Evolutionary conservation across 176 grass and related monocot genomes (phyloP).

Genomic region (Avena insularis): DNA sequence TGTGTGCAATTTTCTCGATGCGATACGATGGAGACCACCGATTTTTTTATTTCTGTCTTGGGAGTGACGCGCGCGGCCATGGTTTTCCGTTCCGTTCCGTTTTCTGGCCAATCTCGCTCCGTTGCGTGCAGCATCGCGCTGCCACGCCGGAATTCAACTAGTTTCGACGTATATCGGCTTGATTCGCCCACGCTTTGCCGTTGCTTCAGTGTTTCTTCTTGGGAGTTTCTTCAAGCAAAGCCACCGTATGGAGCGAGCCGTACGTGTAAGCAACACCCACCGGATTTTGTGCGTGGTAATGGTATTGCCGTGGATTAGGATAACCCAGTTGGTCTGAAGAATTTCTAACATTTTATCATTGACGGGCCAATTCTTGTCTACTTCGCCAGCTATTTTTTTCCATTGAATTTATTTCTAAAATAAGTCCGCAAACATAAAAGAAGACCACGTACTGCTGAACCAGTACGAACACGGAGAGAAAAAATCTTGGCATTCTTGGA

Average conservation of each 20-base stretch:
- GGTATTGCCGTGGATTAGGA: background rate
- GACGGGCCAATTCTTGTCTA: too few species aligned
- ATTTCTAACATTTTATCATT: background rate
- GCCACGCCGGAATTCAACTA: slow-evolving; percentile 4
- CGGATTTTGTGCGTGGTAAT: background rate
- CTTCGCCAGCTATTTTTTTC: background rate
- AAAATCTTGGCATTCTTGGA: background rate
- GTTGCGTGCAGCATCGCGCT: background rate
- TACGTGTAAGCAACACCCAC: background rate
- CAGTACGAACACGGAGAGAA: background rate
- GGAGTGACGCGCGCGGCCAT: slow-evolving; percentile 9
- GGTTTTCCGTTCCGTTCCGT: background rate
- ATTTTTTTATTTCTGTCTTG: background rate
- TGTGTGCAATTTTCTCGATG: background rate
- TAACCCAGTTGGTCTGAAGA: background rate
- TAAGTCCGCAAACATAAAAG: background rate
- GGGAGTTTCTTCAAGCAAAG: background rate
- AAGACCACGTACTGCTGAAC: background rate
- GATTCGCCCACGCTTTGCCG: background rate
- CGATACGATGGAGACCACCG: background rate
- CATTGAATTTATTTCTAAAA: background rate
- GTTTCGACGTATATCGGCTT: background rate
- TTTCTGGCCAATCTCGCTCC: background rate
- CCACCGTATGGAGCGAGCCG: background rate
- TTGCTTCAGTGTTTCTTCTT: background rate